Evolutionary conservation across 2,329 filamentous ascomycete species (phyloP), one percentile per base, ranked within the genome.

Genomic region (Fusarium napiforme): DNA sequence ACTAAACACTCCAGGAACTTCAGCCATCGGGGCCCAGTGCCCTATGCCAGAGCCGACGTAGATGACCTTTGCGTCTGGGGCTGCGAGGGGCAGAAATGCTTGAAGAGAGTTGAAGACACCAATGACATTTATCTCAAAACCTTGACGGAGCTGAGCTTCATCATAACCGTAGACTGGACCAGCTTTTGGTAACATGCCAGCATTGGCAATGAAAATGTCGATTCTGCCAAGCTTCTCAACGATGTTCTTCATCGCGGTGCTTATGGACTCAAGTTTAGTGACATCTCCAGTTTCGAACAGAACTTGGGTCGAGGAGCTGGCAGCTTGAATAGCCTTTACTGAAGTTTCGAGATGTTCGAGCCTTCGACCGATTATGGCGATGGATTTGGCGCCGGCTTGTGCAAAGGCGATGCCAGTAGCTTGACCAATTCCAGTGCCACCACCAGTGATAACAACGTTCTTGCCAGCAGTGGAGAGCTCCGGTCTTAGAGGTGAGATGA

Each of bases 391-490:
- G 0, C 80, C 80, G 0, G 86, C 86, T 11, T 76, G 71, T 4
- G 82, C 79, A 67, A 87, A 93, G 30, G 90, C 83, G 47, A 86
- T 84, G 2, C 90, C 91, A 14, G 91, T 87, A 1, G 90, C 88
- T 66, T 88, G 87, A 3, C 91, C 91, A 32, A 93, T 88, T 16
- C 91, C 90, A 1, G 86, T 87, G 4, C 87, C 87, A 7, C 87
- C 90, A 46, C 91, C 91, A 2, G 90, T 92, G 75, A 93, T 90
- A 19, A 93, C 83, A 9, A 91, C 87, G 15, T 85, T 89, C 34
- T 80, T 79, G 6, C 80, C 81, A 5, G 69, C 74, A 4, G 78
- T 79, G 0, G 79, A 81, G 9, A 83, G 76, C 52, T 81, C 79
- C 0, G 79, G 78, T 9, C 79, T 74, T 5, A 49, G 45, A 4